Evolutionary conservation across 2,329 filamentous ascomycete genomes (phyloP).

Genomic region (Zasmidium citrigriseum): DNA sequence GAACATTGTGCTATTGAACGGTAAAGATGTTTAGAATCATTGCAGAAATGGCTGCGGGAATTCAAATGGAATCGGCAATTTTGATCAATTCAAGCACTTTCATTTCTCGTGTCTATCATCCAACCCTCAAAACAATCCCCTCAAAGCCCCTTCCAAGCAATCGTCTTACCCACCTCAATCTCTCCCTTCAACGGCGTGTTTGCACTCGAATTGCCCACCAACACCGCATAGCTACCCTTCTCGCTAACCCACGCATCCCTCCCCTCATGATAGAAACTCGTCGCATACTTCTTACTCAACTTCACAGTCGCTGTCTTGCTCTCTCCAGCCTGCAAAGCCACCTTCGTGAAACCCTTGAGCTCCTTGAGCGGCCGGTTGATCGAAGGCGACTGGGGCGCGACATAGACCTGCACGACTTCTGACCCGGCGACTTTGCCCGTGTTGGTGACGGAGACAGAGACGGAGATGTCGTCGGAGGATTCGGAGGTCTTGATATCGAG

Average conservation of each 20-base stretch:
- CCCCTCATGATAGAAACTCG: slow-evolving; percentile 71
- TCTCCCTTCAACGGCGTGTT: slow-evolving; percentile 52
- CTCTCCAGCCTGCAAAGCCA: slow-evolving; percentile 60
- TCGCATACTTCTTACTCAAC: slow-evolving; percentile 64
- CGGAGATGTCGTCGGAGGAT: slow-evolving; percentile 50
- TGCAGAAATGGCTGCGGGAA: no score
- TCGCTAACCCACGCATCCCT: slow-evolving; percentile 66
- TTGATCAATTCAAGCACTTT: no score
- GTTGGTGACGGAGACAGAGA: slow-evolving; percentile 57
- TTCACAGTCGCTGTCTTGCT: slow-evolving; percentile 58
- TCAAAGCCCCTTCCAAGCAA: slow-evolving; percentile 65
- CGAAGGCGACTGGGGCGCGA: slow-evolving; percentile 63
- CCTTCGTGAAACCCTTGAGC: slow-evolving; percentile 68
- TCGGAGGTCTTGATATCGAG: slow-evolving; percentile 53
- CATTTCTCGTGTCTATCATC: no score
- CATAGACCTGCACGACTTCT: slow-evolving; percentile 69
- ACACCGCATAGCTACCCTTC: slow-evolving; percentile 64
- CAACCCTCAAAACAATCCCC: no score
- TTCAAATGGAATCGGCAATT: no score
- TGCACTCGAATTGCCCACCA: slow-evolving; percentile 61
- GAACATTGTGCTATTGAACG: no score
- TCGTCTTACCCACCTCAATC: slow-evolving; percentile 62
- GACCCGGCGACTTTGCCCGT: slow-evolving; percentile 58
- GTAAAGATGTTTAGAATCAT: no score
- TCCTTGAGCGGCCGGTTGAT: slow-evolving; percentile 71